Percentiles rank a stretch among this genome's conserved stretches.
Conservation (phyloP, 495 filamentous ascomycete genomes). For the Mycothermus thermophilus region DNA sequence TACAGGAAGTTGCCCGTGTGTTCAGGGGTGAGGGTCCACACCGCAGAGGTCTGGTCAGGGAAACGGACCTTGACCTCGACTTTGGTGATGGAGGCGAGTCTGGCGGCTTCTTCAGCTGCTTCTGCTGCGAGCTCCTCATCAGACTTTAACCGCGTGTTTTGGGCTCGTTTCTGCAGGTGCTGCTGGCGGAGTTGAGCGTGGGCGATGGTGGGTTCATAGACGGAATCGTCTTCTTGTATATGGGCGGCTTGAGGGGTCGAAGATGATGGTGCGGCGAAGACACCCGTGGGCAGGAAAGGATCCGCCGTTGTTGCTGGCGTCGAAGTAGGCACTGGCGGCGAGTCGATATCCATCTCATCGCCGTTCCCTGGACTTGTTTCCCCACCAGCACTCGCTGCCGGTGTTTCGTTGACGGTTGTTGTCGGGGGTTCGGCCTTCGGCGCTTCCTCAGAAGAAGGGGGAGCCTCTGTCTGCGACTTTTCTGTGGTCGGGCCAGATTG, state of each 20-base stretch:
- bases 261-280: constrained; percentile 62
- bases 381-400: too few species aligned
- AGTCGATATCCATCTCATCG: constrained; percentile 16
- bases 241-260: constrained; percentile 62
- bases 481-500: constrained; percentile 8
- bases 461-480: constrained; percentile 11
- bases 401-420: constrained; percentile 3
- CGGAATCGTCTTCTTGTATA: constrained; percentile 48
- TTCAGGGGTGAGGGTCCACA: constrained; percentile 45
- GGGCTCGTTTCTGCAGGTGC: constrained; percentile 46
- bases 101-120: constrained; percentile 44
- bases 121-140: constrained; percentile 51
- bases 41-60: constrained; percentile 63
- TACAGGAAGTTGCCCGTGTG: constrained; percentile 57
- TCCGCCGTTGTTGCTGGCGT: too few species aligned
- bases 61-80: constrained; percentile 74
- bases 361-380: too few species aligned
- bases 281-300: constrained; percentile 38
- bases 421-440: not conserved
- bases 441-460: constrained; percentile 3
- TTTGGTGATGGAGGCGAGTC: constrained; percentile 46
- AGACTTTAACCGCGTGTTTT: constrained; percentile 55
- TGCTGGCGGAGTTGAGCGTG: constrained; percentile 74
- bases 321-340: constrained; percentile 2
- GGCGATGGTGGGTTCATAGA: constrained; percentile 71